Percentiles rank a stretch among this genome's conserved stretches.
phyloP scores from a whole-genome alignment of 805 yeast genomes.

The Wickerhamiella vanderwaltii region DNA sequence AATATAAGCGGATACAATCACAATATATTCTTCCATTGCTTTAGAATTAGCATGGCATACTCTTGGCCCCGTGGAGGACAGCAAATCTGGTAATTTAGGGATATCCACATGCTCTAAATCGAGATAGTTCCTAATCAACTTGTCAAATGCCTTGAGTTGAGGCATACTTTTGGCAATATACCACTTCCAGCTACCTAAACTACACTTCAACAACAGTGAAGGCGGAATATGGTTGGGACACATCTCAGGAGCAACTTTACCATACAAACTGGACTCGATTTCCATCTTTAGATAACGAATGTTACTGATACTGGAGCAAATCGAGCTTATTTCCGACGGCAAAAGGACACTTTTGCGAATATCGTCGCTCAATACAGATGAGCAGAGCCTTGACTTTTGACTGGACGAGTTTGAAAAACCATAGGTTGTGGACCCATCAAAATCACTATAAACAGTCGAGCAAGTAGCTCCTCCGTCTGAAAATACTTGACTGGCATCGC shows the following conservation, averaged over 20 bases:
- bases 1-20: not conserved
- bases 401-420: not conserved
- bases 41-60: not conserved
- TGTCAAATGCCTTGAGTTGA: constrained; percentile 4
- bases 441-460: constrained; percentile 2
- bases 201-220: not conserved
- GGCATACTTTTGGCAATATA: not conserved
- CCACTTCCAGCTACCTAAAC: constrained; percentile 5
- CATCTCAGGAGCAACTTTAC: constrained; percentile 5
- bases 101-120: not conserved
- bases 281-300: constrained; percentile 1
- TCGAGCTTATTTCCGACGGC: not conserved
- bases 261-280: not conserved
- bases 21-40: constrained; percentile 1
- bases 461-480: not conserved
- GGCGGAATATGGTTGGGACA: constrained; percentile 2
- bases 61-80: not conserved
- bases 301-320: constrained; percentile 2
- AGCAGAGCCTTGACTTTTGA: not conserved
- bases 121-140: not conserved
- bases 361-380: not conserved
- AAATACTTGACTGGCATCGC: not conserved
- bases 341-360: not conserved
- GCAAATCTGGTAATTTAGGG: not conserved
- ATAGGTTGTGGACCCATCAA: not conserved